Evolutionary conservation across 2,329 filamentous ascomycete genomes (phyloP), one percentile per base, ranked within the genome.

Genomic region (Dichotomopilus funicola): DNA sequence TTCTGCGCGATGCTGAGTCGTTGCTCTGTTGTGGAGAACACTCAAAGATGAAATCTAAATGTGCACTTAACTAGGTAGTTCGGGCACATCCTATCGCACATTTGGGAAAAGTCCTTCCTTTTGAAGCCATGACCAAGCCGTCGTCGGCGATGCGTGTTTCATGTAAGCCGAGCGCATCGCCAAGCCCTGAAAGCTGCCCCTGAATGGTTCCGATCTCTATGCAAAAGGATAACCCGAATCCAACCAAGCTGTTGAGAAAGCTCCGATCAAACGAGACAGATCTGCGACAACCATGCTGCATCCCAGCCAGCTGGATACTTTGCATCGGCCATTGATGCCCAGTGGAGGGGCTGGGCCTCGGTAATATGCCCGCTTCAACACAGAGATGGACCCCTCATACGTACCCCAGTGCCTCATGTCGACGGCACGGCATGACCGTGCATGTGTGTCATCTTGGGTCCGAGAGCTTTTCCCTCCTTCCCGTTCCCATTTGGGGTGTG

Each of bases 211-310:
- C 19, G 42, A 11, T 1, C 27, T 6, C n/a, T 19, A 45, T 45
- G 42, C 42, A 45, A 9, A 4, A 31, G 31, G 40, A 44, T 49
- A 54, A 12, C n/a, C 46, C 19, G 52, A 49, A 35, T 19, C 53
- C 47, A 55, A 50, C 53, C 47, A 45, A 12, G 31, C n/a, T 6
- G 19, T 12, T 31, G 47, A 48, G 42, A 19, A 33, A 7, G 13
- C 41, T 55, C 36, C 19, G 53, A 55, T 55, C 53, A 55, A 55
- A 55, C 53, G 43, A 40, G 41, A 45, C 10, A 45, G 53, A 55
- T 55, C 53, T 46, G 41, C 53, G 13, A n/a, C 35, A 9, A 31
- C 51, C 42, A 55, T 55, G 53, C 53, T 33, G 35, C 38, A 38
- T 35, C 47, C 46, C 38, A 34, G 27, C 31, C 13, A 19, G 33